Evolutionary conservation across 2,329 filamentous ascomycete genomes (phyloP), one percentile per base, ranked within the genome.

Genomic region (Apiospora kogelbergensis): DNA sequence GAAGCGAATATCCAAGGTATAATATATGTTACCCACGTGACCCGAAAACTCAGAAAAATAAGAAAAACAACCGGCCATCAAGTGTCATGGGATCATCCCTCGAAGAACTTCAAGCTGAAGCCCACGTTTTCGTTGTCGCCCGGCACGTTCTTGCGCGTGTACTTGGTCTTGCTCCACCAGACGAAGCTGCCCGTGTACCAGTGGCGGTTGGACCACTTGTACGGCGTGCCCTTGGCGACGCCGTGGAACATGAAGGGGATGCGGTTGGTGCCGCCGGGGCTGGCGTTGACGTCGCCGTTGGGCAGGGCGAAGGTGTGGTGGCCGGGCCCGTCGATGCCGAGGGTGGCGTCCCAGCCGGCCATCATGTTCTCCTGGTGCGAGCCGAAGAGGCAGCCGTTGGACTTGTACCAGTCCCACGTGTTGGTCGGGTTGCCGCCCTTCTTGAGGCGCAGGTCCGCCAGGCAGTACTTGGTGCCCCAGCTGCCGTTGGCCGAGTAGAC

Each of bases 401-500:
- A 75, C 72, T 76, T 76, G 64, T 74, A 74, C 74, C 74, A 76
- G 64, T 76, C 74, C 74, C 74, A 75, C 1, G 74, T 72, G 63
- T 75, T 71, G 0, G 74, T 73, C 11, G 74, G 74, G 67, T 76
- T 69, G 15, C 74, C 74, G 17, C 73, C 73, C 66, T 72, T 74
- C 20, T 70, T 70, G 1, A 76, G 71, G 0, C 74, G 74, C 2
- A 76, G 70, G 69, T 76, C 74, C 0, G 72, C 74, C 2, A 76
- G 69, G 67, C 74, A 76, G 68, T 76, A 76, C 45, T 67, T 72
- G 63, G 60, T 68, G 65, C 53, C 66, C 74, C 74, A 76, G 69
- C 74, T 76, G 46, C 74, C 74, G 66, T 76, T 75, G 57, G 74
- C 72, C 15, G 74, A 76, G 70, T 76, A 76, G 5, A 74, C 73